phyloP scores from a whole-genome alignment of 106 monocot genomes.

The Dioscorea zingiberensis region DNA sequence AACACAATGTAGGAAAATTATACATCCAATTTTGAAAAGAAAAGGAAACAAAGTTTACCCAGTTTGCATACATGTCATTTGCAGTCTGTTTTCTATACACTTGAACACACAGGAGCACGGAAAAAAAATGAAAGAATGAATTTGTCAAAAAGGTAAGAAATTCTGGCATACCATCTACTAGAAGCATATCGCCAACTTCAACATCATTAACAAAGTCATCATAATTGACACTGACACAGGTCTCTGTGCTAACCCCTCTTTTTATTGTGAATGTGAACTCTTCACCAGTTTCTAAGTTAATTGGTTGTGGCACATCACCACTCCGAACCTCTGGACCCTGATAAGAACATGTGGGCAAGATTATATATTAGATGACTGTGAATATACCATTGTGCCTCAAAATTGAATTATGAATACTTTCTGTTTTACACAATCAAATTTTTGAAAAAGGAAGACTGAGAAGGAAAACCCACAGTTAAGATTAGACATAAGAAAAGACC shows the following conservation, averaged over 20 bases:
- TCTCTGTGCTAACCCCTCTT: conserved; percentile 87
- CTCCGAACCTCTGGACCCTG: conserved; percentile 99
- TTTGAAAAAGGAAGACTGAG: no score
- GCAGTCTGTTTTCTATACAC: no score
- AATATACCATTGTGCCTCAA: no score
- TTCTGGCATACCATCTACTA: conserved; percentile 73
- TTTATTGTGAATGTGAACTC: conserved; percentile 94
- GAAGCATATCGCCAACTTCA: conserved; percentile 91
- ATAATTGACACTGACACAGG: conserved; percentile 96
- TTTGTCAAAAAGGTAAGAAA: neutral
- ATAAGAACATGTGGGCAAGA: neutral
- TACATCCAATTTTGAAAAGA: no score
- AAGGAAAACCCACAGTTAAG: no score
- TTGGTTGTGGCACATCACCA: conserved; percentile 94
- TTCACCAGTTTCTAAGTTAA: conserved; percentile 52
- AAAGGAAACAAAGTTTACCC: no score
- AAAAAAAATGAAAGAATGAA: neutral
- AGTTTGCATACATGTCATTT: no score
- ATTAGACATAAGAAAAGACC: no score
- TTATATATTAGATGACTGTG: no score
- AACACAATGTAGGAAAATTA: no score
- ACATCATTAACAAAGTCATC: conserved; percentile 99
- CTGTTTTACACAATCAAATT: no score
- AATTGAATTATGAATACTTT: no score
- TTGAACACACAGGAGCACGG: neutral